Evolutionary conservation across 2,329 filamentous ascomycete genomes (phyloP).

Genomic region (Hirsutella thompsonii): DNA sequence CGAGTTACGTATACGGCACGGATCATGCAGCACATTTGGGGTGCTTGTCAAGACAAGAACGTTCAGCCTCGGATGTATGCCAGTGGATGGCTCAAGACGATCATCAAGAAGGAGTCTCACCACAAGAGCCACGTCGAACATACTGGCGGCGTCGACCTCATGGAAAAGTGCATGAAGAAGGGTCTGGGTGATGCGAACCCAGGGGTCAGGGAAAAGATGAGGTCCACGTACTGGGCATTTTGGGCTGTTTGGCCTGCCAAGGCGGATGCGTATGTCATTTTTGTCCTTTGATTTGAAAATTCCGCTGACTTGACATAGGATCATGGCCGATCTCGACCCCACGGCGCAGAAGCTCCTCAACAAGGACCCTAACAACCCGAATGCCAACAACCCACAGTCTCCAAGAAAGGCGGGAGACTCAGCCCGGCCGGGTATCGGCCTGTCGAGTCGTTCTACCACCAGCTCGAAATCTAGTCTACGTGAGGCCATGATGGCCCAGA

Average conservation of each 20-base stretch:
- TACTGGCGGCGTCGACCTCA: slow-evolving; percentile 64
- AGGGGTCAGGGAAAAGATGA: slow-evolving; percentile 74
- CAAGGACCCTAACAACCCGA: slow-evolving; percentile 74
- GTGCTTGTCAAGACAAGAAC: slow-evolving; percentile 85
- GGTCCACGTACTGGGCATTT: slow-evolving; percentile 79
- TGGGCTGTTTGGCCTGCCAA: slow-evolving; percentile 62
- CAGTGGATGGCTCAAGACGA: slow-evolving; percentile 69
- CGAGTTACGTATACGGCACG: slow-evolving; percentile 69
- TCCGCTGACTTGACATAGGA: slow-evolving; percentile 32
- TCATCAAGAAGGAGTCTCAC: slow-evolving; percentile 63
- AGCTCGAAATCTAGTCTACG: slow-evolving; percentile 55
- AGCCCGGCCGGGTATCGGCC: slow-evolving; percentile 42
- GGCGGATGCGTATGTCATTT: slow-evolving; percentile 52
- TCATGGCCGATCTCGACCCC: slow-evolving; percentile 65
- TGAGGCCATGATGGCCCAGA: slow-evolving; percentile 75
- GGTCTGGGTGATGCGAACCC: slow-evolving; percentile 84
- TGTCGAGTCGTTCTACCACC: slow-evolving; percentile 50
- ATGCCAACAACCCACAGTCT: slow-evolving; percentile 64
- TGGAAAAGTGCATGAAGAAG: slow-evolving; percentile 83
- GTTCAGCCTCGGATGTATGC: slow-evolving; percentile 71
- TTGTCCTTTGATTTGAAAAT: neutral
- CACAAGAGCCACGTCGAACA: slow-evolving; percentile 81
- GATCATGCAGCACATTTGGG: slow-evolving; percentile 74
- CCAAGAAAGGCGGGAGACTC: slow-evolving; percentile 39
- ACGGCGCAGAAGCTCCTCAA: slow-evolving; percentile 71